Evolutionary conservation across 129 eudicot species (phyloP), one percentile per base, ranked within the genome.

Genomic region (Glebionis coronaria): DNA sequence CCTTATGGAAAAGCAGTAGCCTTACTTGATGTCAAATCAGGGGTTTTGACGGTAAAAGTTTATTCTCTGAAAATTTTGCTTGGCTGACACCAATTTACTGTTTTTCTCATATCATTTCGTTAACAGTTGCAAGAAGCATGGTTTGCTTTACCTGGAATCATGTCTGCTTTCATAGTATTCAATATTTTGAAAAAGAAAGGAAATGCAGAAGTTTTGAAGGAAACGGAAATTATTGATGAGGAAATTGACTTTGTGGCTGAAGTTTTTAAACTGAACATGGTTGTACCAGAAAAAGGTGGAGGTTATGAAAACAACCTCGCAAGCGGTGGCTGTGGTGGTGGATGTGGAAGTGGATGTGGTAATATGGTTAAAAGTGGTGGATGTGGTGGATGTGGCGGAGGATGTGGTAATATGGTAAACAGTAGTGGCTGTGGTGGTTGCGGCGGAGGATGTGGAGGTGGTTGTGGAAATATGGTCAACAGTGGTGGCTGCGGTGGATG

Each of bases 1-100:
- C 81, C 81, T 3, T 67, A 76, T 55, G 85, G 85, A 62, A 77
- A 49, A 40, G 76, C 79, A 19, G 71, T 72, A 61, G 85, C 85
- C 14, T 72, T 81, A 54, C 69, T 81, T 62, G 69, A 76, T 53
- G 31, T 61, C 9, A 68, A 18, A 40, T 70, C 74, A 5, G 71
- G 79, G 55, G 16, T 46, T 68, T 49, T 78, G 21, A 68, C 21
- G 78, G 78, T 78, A 65, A 69, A 42, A 21, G 19, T 62, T 45
- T 29, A 7, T 35, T 27, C 40, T 1, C n/a, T n/a, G n/a, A 3
- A 38, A 62, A 15, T 63, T 46, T 63, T 52, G 61, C 58, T 46
- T 14, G 63, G 61, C 49, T 51, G 71, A 50, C 15, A 53, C 10
- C 8, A 31, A 52, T 63, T 35, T 63, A 73, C 13, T 10, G 31